Evolutionary conservation across 2,329 filamentous ascomycete genomes (phyloP).

Genomic region (Bipolaris victoriae): DNA sequence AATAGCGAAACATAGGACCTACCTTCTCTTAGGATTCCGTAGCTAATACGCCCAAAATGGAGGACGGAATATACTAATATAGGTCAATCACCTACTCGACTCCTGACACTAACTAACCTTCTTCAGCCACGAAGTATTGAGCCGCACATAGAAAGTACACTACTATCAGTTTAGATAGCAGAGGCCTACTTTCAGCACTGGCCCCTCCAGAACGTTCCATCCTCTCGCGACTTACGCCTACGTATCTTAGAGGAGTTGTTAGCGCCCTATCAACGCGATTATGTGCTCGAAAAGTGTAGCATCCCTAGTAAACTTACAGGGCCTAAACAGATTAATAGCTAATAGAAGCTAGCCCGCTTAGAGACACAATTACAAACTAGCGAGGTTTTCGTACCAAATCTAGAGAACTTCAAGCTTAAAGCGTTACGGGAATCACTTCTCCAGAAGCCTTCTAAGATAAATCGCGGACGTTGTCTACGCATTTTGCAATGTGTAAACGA

Average conservation of each 20-base stretch:
- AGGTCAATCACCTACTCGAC: neutral
- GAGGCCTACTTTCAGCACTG: neutral
- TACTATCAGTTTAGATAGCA: slow-evolving; percentile 7
- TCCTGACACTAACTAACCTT: neutral
- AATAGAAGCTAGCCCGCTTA: neutral
- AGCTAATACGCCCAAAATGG: neutral
- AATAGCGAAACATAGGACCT: too few relatives aligned
- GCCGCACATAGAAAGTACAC: slow-evolving; percentile 3
- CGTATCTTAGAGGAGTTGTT: slow-evolving; percentile 9
- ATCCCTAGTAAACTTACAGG: neutral
- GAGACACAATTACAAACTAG: slow-evolving; percentile 3
- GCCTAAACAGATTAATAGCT: neutral
- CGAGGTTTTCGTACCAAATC: slow-evolving; percentile 1
- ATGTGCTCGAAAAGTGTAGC: slow-evolving; percentile 3
- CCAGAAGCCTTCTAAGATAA: neutral
- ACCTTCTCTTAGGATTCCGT: too few relatives aligned
- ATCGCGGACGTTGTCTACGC: neutral
- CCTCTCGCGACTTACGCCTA: slow-evolving; percentile 4
- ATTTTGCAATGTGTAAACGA: slow-evolving; percentile 12
- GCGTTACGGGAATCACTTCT: neutral
- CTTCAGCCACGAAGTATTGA: neutral
- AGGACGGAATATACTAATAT: slow-evolving; percentile 5
- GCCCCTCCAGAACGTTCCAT: neutral
- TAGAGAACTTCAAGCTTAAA: neutral
- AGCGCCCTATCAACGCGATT: slow-evolving; percentile 6